Evolutionary conservation across 257 asterid genomes (phyloP).

Genomic region (Solanum neorickii): DNA sequence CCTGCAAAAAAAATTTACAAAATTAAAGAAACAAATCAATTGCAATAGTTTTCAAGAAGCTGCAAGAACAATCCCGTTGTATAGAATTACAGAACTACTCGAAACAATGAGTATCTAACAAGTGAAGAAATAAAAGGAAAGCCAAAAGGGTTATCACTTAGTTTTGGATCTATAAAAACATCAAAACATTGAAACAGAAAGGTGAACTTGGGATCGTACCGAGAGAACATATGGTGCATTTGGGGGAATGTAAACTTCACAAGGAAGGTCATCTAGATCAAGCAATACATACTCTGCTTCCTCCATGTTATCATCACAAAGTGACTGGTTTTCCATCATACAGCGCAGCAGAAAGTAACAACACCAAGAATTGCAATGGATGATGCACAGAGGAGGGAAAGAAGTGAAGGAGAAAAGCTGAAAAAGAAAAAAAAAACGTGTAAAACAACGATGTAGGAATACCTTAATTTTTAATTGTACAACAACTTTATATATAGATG

Average conservation of each 20-base stretch:
- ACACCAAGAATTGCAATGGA: neutral
- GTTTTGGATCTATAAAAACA: neutral
- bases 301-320: neutral
- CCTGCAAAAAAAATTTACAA: conserved; percentile 25
- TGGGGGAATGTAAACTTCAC: conserved; percentile 36
- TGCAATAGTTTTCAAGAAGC: neutral
- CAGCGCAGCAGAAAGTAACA: neutral
- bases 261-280: conserved; percentile 42
- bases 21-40: neutral
- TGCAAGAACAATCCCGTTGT: neutral
- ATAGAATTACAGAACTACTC: neutral
- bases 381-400: neutral
- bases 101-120: neutral
- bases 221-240: conserved; percentile 72
- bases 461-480: neutral
- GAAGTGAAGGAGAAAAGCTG: neutral
- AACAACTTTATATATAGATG: neutral
- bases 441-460: neutral
- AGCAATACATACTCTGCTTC: conserved; percentile 58
- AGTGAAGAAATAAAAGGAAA: neutral
- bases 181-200: neutral
- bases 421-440: neutral
- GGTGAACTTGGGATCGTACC: conserved; percentile 19
- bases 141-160: neutral
- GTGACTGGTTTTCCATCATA: neutral